Evolutionary conservation across 1,284 basidiomycete genomes (phyloP), one percentile per base, ranked within the genome.

Genomic region (Ganoderma lingzhi): DNA sequence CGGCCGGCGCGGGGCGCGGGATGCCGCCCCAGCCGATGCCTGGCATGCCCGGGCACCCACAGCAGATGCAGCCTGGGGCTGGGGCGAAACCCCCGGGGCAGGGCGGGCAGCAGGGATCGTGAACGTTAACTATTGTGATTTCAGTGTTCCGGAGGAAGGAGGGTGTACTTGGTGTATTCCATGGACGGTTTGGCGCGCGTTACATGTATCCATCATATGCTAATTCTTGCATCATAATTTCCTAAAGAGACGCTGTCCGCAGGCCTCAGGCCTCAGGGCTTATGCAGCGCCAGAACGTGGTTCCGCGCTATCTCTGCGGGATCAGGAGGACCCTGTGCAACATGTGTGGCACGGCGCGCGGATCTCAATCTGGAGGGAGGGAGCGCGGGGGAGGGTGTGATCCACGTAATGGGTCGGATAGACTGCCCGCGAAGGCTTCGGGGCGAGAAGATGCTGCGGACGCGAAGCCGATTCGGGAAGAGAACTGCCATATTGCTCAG

Each of bases 61-160:
- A 78, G 68, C 80, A 79, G 72, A 75, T 81, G 76, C 73, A 77
- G 59, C 75, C 79, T 19, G 74, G 72, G 32, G 77, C 77, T 5
- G 67, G 68, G 15, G 65, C 75, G 14, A 83, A 84, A 76, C 75
- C 48, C 10, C 48, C 81, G 42, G 70, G 78, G n/a, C 83, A 79
- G 59, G 80, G 81, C 14, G 78, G 82, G 56, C 77, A 80, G 67
- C 81, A 79, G 73, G 83, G 82, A 64, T 79, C 82, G 67, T 78
- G 72, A 71, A n/a, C n/a, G 23, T 28, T 51, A 23, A 23, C 23
- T 56, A 15, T 35, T 35, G 55, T 23, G 30, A 9, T 59, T 19
- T 55, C 23, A 37, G 17, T 6, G 39, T 64, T 14, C 42, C 28
- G 15, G n/a, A 32, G 51, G 19, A 12, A 12, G 1, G 65, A 28